Percentiles rank a stretch among this genome's conserved stretches.
Evolutionary conservation across 768 basidiomycete genomes (phyloP).

Genomic region (Leccinum boreale): DNA sequence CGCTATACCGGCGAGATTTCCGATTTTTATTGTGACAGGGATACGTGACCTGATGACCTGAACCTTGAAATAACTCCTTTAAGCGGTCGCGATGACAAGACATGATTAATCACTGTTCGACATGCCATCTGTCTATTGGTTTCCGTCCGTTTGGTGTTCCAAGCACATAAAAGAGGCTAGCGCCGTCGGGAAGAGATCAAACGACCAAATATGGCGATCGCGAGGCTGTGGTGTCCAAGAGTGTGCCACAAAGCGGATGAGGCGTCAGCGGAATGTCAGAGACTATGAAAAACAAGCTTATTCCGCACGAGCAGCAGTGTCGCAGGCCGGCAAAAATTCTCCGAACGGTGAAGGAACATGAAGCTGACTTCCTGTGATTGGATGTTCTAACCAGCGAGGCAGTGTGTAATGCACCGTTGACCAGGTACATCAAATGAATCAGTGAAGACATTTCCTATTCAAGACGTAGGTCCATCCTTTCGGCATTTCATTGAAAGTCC

Average conservation of each 20-base stretch:
- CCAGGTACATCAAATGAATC: slow-evolving; percentile 22
- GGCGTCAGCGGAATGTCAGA: slow-evolving; percentile 19
- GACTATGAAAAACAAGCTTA: slow-evolving; percentile 10
- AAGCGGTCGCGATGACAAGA: slow-evolving; percentile 3
- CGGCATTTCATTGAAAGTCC: slow-evolving; percentile 9
- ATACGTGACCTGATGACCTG: neutral
- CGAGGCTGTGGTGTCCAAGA: slow-evolving; percentile 29
- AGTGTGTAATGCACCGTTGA: slow-evolving; percentile 9
- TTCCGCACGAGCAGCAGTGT: neutral
- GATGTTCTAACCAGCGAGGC: slow-evolving; percentile 6
- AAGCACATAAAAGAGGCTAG: neutral
- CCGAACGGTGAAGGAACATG: neutral
- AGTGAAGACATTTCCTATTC: slow-evolving; percentile 13
- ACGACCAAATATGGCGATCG: slow-evolving; percentile 4
- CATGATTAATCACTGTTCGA: slow-evolving; percentile 2
- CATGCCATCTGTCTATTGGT: slow-evolving; percentile 2
- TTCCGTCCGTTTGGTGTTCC: slow-evolving; percentile 1
- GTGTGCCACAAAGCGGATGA: slow-evolving; percentile 30
- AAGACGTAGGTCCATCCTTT: slow-evolving; percentile 3
- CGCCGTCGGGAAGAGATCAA: slow-evolving; percentile 1
- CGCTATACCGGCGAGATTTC: neutral
- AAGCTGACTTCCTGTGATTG: slow-evolving; percentile 1
- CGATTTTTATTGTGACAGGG: neutral
- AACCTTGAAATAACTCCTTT: slow-evolving; percentile 8
- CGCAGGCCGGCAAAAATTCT: neutral